A percentile compares a stretch with the other conserved stretches of the same genome.
Conservation (phyloP, 805 yeast genomes). For the baker's yeast (Saccharomyces cerevisiae) region DNA sequence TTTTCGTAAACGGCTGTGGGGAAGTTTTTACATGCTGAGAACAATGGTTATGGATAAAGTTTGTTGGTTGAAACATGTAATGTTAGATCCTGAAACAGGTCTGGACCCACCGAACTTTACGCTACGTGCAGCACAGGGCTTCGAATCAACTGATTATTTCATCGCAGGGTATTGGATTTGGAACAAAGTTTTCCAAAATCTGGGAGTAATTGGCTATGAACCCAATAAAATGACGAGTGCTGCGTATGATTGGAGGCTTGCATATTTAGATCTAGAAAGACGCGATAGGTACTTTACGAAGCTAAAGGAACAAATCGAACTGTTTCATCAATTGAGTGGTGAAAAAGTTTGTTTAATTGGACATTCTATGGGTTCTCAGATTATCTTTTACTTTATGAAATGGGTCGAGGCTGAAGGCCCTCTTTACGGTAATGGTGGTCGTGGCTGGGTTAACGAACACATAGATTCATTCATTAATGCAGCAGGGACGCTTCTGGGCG, state of each 20-base stretch:
- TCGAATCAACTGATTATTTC: constrained; percentile 94
- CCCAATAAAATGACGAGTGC: constrained; percentile 88
- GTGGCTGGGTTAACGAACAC: constrained; percentile 77
- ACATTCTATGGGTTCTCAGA: constrained; percentile 96
- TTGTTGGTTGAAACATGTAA: constrained; percentile 90
- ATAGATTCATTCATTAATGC: constrained; percentile 78
- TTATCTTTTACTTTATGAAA: constrained; percentile 78
- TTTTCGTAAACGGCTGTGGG: constrained; percentile 92
- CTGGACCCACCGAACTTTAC: constrained; percentile 80
- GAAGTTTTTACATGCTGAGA: constrained; percentile 88
- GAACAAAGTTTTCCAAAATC: constrained; percentile 89
- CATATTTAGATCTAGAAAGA: constrained; percentile 78
- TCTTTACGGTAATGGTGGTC: constrained; percentile 85
- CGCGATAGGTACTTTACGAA: constrained; percentile 81
- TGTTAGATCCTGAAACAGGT: constrained; percentile 86
- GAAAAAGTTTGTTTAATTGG: constrained; percentile 70
- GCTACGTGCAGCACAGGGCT: constrained; percentile 88
- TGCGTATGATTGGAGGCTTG: constrained; percentile 92
- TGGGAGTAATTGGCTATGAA: constrained; percentile 90
- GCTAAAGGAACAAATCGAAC: constrained; percentile 66
- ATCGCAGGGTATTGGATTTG: constrained; percentile 98
- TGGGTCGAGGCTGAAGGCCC: constrained; percentile 92
- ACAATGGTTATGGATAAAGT: constrained; percentile 86
- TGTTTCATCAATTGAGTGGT: constrained; percentile 42
- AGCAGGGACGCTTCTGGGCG: constrained; percentile 84